These are phyloP conservation scores for Tubosaeta brunneosetosa DNA, from an alignment of 768 basidiomycete species.

Conservation along the genomic window DNA sequence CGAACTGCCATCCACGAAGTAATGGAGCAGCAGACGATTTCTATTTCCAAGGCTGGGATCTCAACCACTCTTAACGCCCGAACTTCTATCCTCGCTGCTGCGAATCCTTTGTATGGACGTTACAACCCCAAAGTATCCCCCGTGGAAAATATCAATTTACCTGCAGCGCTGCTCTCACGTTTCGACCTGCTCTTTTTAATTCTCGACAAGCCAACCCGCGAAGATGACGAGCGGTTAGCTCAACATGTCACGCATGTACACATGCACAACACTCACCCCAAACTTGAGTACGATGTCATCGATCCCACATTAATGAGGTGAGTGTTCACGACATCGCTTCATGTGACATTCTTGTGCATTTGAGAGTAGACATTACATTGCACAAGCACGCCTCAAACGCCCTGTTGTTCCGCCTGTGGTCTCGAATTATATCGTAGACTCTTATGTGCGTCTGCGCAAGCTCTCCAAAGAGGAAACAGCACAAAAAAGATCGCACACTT, in stretches of 20 bases:
- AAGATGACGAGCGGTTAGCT: slow-evolving; percentile 93
- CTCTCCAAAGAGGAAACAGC: slow-evolving; percentile 86
- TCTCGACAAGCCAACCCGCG: slow-evolving; percentile 90
- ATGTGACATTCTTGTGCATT: slow-evolving; percentile 1
- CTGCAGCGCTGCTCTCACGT: slow-evolving; percentile 91
- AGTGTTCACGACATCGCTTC: slow-evolving; percentile 8
- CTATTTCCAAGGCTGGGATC: slow-evolving; percentile 98
- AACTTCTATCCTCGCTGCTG: slow-evolving; percentile 95
- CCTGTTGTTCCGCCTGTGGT: slow-evolving; percentile 88
- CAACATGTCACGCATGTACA: slow-evolving; percentile 98
- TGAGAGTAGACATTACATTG: slow-evolving; percentile 81
- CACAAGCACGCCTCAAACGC: slow-evolving; percentile 79
- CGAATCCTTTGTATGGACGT: slow-evolving; percentile 95
- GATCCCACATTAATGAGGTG: slow-evolving; percentile 88
- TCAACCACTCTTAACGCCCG: slow-evolving; percentile 97
- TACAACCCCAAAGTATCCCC: slow-evolving; percentile 98
- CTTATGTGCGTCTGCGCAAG: slow-evolving; percentile 94
- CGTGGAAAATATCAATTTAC: slow-evolving; percentile 98
- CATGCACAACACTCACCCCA: slow-evolving; percentile 90
- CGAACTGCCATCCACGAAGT: slow-evolving; percentile 99
- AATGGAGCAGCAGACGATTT: slow-evolving; percentile 99
- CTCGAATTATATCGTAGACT: slow-evolving; percentile 90
- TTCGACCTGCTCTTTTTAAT: slow-evolving; percentile 97
- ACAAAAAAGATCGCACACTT: slow-evolving; percentile 84
- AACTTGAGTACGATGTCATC: slow-evolving; percentile 77